A percentile compares a stretch with the other conserved stretches of the same genome.
Evolutionary conservation across 2,329 filamentous ascomycete species (phyloP).

Genomic region (Cladophialophora immunda): DNA sequence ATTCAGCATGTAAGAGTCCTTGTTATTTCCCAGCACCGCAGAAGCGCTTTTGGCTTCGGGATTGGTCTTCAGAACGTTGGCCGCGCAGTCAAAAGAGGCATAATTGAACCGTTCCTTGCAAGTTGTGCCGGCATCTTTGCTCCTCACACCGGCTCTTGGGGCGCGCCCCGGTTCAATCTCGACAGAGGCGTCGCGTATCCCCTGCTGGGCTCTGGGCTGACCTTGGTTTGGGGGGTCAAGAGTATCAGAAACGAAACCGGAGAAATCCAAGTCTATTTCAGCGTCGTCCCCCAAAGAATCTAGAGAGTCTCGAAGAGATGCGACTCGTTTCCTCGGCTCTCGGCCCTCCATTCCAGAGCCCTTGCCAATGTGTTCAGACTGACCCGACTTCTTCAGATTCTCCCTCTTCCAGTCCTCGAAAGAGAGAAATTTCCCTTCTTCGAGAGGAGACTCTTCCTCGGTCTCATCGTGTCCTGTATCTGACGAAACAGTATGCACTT

Average conservation of each 20-base stretch:
- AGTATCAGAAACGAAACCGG: slow-evolving; percentile 64
- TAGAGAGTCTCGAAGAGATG: slow-evolving; percentile 71
- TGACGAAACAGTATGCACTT: slow-evolving; percentile 9
- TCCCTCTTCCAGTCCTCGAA: slow-evolving; percentile 99
- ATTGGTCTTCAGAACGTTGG: slow-evolving; percentile 90
- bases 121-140: slow-evolving; percentile 94
- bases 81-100: slow-evolving; percentile 95
- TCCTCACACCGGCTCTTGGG: slow-evolving; percentile 69
- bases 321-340: slow-evolving; percentile 56
- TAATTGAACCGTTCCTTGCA: slow-evolving; percentile 99
- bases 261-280: slow-evolving; percentile 81
- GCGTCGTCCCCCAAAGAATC: slow-evolving; percentile 86
- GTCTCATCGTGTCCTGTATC: slow-evolving; percentile 11
- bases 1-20: slow-evolving; percentile 97
- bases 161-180: slow-evolving; percentile 53
- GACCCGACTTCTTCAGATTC: slow-evolving; percentile 85
- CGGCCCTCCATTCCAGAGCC: slow-evolving; percentile 52
- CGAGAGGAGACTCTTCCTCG: slow-evolving; percentile 71
- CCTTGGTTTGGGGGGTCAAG: slow-evolving; percentile 42
- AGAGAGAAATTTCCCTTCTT: slow-evolving; percentile 86
- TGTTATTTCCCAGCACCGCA: slow-evolving; percentile 91
- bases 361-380: slow-evolving; percentile 73
- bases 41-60: slow-evolving; percentile 85
- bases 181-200: slow-evolving; percentile 53
- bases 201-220: slow-evolving; percentile 33